Base-by-base conservation (phyloP, 495 filamentous ascomycete genomes). In the Xylaria sp. region DNA sequence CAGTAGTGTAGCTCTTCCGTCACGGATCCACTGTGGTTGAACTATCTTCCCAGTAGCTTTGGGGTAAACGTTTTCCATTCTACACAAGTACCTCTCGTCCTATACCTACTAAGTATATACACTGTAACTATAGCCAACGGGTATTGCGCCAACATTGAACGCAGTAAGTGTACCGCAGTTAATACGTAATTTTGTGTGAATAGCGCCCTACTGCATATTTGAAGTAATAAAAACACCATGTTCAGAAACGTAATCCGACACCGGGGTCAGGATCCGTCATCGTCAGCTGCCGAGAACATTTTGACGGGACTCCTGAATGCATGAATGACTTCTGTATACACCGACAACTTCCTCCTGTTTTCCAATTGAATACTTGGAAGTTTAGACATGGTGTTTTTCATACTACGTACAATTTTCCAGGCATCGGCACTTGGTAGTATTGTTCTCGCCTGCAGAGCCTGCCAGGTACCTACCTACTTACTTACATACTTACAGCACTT, bases 231-330 rank as follows among this genome's bases (percentile, higher is more conserved):
- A 50, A 55, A 8, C 24, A 31, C 26, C 24, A 55, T 37, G 57
- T 59, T 35, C 26, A 26, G 19, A 61, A 61, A 61, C 59, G 59
- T 61, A 61, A 61, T 61, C 37, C 37, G 59, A 40, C 59, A 61
- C 59, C 33, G 37, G 59, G 59, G 59, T 61, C 8, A 37, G 14
- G 59, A 61, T 61, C 59, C 59, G 37, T 43, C 59, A 41, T 61
- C 21, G 37, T 61, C 59, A 61, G 37, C 37, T 40, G 35, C 57
- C 8, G 19, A 21, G 15, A 59, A 9, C 26, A 3, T n/a, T 59
- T 37, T 24, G n/a, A n/a, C 2, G 55, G 31, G 19, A 40, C 33
- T 40, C 37, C 57, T 37, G 17, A 37, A n/a, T 55, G 26, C 15
- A 55, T 31, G 52, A 55, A 5, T 55, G n/a, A 46, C 43, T 41